Percentiles rank a stretch among this genome's conserved stretches.
These are phyloP conservation scores for Fusarium fracticaudum DNA, from an alignment of 2,329 filamentous ascomycete genomes.

Conservation along the genomic window DNA sequence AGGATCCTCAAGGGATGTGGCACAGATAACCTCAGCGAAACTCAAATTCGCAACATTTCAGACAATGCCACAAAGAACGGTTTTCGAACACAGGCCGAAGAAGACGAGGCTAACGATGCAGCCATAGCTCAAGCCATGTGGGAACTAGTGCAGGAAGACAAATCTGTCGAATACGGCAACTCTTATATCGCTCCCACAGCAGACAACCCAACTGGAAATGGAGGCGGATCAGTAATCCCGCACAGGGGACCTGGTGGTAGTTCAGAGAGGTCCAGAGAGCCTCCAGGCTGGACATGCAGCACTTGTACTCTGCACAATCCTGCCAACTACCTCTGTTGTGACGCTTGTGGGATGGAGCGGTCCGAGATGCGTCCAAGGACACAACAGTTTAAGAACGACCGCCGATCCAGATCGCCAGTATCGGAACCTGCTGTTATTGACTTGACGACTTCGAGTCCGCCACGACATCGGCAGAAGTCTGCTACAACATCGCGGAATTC, in stretches of 20 bases:
- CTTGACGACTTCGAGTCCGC: slow-evolving; percentile 49
- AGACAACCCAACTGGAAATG: slow-evolving; percentile 60
- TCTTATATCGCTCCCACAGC: slow-evolving; percentile 61
- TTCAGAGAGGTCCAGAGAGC: slow-evolving; percentile 1
- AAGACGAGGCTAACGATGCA: slow-evolving; percentile 87
- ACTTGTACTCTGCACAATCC: slow-evolving; percentile 68
- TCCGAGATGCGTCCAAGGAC: slow-evolving; percentile 20
- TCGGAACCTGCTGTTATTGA: slow-evolving; percentile 43
- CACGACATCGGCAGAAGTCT: slow-evolving; percentile 29
- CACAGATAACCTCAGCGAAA: slow-evolving; percentile 72
- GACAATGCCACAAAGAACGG: slow-evolving; percentile 74
- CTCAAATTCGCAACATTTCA: slow-evolving; percentile 71
- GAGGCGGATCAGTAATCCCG: slow-evolving; percentile 47
- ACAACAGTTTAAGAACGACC: slow-evolving; percentile 25
- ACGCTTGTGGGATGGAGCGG: slow-evolving; percentile 63
- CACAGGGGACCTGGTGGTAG: slow-evolving; percentile 13
- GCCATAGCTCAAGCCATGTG: slow-evolving; percentile 88
- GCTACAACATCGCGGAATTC: neutral
- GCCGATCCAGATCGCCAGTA: slow-evolving; percentile 26
- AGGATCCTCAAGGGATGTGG: slow-evolving; percentile 78
- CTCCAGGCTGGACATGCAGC: slow-evolving; percentile 60
- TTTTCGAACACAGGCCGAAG: slow-evolving; percentile 84
- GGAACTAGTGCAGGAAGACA: slow-evolving; percentile 87
- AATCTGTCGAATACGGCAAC: slow-evolving; percentile 63
- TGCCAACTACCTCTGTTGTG: slow-evolving; percentile 60